phyloP scores from a whole-genome alignment of 1,284 basidiomycete species.

The Fereydounia khargensis region DNA sequence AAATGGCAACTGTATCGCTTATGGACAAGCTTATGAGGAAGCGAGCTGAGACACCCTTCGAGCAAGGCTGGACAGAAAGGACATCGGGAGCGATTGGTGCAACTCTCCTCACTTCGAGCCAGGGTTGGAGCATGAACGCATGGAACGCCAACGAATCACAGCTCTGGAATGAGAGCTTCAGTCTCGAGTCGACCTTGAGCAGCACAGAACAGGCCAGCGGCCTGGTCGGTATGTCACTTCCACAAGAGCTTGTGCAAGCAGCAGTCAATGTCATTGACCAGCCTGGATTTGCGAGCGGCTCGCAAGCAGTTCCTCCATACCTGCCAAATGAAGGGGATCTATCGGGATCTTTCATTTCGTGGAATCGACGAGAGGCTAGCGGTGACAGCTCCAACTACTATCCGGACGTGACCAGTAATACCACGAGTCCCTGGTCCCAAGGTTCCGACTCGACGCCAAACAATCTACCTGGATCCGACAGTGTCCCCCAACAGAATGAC shows the following conservation, averaged over 20 bases:
- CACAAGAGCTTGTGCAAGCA: neutral
- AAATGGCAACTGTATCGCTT: conserved; percentile 20
- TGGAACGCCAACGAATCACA: neutral
- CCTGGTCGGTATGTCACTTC: neutral
- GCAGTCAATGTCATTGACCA: neutral
- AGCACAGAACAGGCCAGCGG: neutral
- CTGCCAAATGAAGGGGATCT: too few relatives aligned
- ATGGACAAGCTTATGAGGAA: conserved; percentile 20
- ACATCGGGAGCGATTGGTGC: too few relatives aligned
- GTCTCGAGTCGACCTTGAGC: too few relatives aligned
- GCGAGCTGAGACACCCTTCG: too few relatives aligned
- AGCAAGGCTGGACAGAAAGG: conserved; percentile 13
- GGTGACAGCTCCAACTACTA: too few relatives aligned
- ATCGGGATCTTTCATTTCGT: neutral
- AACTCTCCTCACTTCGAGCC: neutral
- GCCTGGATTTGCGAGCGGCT: too few relatives aligned
- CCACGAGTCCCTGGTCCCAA: neutral
- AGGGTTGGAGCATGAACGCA: neutral
- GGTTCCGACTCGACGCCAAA: neutral
- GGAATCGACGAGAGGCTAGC: neutral
- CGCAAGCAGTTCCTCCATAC: too few relatives aligned
- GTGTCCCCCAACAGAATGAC: neutral
- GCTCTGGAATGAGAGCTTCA: neutral
- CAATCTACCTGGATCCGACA: neutral
- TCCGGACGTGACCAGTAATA: too few relatives aligned